phyloP scores from a whole-genome alignment of 257 asterid genomes.

The Haberlea rhodopensis region DNA sequence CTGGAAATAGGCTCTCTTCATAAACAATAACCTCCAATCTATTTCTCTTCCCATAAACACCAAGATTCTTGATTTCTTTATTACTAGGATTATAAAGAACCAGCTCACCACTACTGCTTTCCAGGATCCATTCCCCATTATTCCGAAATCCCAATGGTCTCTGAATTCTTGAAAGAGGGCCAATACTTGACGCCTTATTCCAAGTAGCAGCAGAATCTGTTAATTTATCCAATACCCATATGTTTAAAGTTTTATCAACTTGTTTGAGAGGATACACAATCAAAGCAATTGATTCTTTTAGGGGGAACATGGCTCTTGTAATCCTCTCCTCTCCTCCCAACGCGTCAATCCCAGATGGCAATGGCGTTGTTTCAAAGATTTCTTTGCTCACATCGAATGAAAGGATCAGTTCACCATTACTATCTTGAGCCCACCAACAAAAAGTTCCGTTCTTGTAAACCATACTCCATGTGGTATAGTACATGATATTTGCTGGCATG shows the following conservation, averaged over 20 bases:
- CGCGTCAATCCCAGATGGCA: constrained; percentile 37
- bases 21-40: constrained; percentile 50
- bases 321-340: constrained; percentile 42
- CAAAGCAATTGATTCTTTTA: constrained; percentile 39
- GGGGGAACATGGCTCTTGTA: constrained; percentile 47
- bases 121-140: constrained; percentile 35
- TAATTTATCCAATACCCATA: constrained; percentile 44
- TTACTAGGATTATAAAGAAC: constrained; percentile 31
- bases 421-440: constrained; percentile 73
- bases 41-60: constrained; percentile 52
- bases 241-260: constrained; percentile 35
- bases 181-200: constrained; percentile 39
- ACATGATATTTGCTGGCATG: constrained; percentile 50
- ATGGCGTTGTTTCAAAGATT: constrained; percentile 36
- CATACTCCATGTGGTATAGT: constrained; percentile 52
- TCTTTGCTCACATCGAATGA: constrained; percentile 40
- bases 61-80: constrained; percentile 30
- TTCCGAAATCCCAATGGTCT: constrained; percentile 58
- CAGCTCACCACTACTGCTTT: constrained; percentile 38
- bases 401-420: constrained; percentile 42
- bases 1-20: constrained; percentile 40
- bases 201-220: constrained; percentile 27
- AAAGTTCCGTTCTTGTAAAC: constrained; percentile 42
- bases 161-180: constrained; percentile 46
- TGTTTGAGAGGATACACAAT: constrained; percentile 41